Evolutionary conservation across 2,329 filamentous ascomycete genomes (phyloP).

Genomic region (Alternaria angustiovoidea): DNA sequence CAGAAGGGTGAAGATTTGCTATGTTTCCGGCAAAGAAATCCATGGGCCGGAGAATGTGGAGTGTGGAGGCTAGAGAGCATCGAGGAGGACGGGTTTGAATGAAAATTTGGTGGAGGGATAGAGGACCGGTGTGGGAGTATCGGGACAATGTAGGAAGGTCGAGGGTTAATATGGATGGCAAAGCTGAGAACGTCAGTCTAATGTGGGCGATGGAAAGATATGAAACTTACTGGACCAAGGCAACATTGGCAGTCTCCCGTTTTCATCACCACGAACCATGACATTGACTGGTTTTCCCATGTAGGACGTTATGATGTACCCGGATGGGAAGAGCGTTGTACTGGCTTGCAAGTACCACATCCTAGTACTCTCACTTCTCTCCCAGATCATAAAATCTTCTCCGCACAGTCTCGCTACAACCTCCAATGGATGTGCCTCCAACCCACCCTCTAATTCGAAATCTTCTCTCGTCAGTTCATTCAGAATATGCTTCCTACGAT

Average conservation of each 20-base stretch:
- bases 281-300: conserved; percentile 60
- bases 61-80: conserved; percentile 50
- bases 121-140: conserved; percentile 40
- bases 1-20: conserved; percentile 38
- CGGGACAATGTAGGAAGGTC: conserved; percentile 41
- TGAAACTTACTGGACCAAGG: conserved; percentile 58
- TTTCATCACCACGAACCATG: conserved; percentile 53
- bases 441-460: conserved; percentile 42
- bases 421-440: conserved; percentile 57
- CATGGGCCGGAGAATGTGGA: conserved; percentile 56
- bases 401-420: conserved; percentile 59
- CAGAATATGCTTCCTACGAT: conserved; percentile 32
- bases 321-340: conserved; percentile 62
- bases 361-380: conserved; percentile 54
- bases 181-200: conserved; percentile 7
- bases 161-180: conserved; percentile 27
- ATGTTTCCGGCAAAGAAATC: conserved; percentile 41
- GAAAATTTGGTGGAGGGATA: conserved; percentile 57
- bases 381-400: conserved; percentile 62
- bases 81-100: conserved; percentile 56
- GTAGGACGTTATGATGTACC: conserved; percentile 59
- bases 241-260: conserved; percentile 54
- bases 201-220: conserved; percentile 7
- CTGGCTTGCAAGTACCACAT: conserved; percentile 60
- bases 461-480: conserved; percentile 57